phyloP scores from a whole-genome alignment of 2,329 filamentous ascomycete species.

The Epicoccum nigrum region DNA sequence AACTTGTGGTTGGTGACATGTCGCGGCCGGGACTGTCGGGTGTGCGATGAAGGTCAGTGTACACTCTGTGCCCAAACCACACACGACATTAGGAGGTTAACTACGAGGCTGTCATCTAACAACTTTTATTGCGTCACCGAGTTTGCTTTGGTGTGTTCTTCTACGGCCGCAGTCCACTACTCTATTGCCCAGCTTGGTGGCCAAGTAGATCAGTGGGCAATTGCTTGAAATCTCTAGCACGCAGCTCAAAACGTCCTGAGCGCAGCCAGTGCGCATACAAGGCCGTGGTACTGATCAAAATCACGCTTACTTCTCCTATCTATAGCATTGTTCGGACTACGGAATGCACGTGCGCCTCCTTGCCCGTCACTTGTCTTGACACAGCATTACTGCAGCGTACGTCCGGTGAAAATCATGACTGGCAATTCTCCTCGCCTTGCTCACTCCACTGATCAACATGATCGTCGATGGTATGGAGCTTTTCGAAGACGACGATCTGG shows the following conservation, averaged over 20 bases:
- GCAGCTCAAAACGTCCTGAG: neutral
- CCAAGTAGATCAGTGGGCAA: neutral
- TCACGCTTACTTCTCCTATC: neutral
- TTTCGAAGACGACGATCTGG: constrained; percentile 5
- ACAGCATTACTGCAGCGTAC: neutral
- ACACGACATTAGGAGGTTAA: no score
- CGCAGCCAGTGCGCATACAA: neutral
- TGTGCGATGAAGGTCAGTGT: no score
- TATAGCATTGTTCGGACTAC: neutral
- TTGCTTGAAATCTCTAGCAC: neutral
- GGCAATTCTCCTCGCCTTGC: neutral
- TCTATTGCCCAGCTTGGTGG: no score
- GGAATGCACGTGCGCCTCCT: neutral
- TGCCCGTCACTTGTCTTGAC: neutral
- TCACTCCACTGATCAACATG: constrained; percentile 2
- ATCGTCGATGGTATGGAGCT: neutral
- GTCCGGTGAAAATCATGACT: neutral
- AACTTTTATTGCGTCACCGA: no score
- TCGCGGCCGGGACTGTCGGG: no score
- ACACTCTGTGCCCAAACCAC: no score
- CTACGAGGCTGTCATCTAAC: no score
- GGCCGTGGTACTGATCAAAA: constrained; percentile 4
- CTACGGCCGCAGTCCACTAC: no score
- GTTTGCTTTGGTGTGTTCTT: no score
- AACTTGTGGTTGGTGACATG: no score